phyloP scores from a whole-genome alignment of 2,329 filamentous ascomycete species.

The Trichoderma afroharzianum region DNA sequence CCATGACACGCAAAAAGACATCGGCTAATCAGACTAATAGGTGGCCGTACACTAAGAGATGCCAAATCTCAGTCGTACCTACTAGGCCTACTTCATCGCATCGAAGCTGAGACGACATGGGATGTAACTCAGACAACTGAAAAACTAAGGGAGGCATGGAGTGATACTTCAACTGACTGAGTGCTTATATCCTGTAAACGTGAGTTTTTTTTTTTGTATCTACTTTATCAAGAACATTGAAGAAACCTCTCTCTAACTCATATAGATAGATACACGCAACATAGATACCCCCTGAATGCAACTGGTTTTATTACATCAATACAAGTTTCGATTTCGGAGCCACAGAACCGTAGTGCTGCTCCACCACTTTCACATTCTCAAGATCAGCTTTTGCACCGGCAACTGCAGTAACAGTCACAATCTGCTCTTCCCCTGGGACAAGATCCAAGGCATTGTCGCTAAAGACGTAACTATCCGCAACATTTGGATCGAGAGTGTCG shows the following conservation, averaged over 20 bases:
- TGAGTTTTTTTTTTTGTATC: background rate
- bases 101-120: conserved; percentile 8
- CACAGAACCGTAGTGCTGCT: conserved; percentile 2
- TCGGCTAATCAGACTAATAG: background rate
- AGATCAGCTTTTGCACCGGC: background rate
- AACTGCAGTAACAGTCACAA: conserved; percentile 1
- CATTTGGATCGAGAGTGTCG: background rate
- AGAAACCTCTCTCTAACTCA: background rate
- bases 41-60: background rate
- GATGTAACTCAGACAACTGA: background rate
- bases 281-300: background rate
- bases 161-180: background rate
- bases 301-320: background rate
- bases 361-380: background rate
- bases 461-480: background rate
- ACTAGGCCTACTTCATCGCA: background rate
- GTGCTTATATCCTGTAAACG: background rate
- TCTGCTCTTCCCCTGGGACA: conserved; percentile 7
- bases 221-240: background rate
- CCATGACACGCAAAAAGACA: background rate
- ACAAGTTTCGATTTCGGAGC: background rate
- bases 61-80: background rate
- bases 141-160: background rate
- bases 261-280: background rate
- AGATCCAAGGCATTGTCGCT: conserved; percentile 6